These are phyloP conservation scores for Cryptosporidium viatorum DNA, from an alignment of 169 alveolate genomes.

Conservation along the genomic window DNA sequence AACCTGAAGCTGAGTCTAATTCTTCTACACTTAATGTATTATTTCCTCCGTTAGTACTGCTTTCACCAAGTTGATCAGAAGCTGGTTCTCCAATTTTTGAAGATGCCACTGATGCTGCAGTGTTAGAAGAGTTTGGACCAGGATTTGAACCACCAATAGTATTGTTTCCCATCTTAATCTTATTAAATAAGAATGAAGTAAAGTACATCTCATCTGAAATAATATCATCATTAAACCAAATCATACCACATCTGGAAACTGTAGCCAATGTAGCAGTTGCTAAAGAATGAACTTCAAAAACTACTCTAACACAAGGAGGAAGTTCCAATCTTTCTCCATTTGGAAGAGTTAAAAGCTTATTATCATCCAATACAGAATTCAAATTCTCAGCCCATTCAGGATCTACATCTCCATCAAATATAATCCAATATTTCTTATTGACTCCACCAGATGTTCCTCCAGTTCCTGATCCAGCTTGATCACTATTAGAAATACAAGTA, in stretches of 20 bases:
- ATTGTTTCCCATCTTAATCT: conserved; percentile 3
- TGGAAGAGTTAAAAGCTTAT: conserved; percentile 95
- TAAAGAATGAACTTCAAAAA: conserved; percentile 94
- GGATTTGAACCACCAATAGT: not conserved
- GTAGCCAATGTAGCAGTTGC: conserved; percentile 98
- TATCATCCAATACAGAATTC: conserved; percentile 98
- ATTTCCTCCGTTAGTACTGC: not conserved
- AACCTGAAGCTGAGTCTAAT: not conserved
- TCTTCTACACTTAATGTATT: not conserved
- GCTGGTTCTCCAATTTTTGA: not conserved
- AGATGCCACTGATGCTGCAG: not conserved
- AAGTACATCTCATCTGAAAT: conserved; percentile 88
- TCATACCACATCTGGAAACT: conserved; percentile 98
- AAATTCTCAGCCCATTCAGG: conserved; percentile 99
- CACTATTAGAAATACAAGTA: not conserved
- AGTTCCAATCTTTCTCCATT: conserved; percentile 97
- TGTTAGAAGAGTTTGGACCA: not conserved
- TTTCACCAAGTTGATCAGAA: not conserved
- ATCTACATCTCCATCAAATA: conserved; percentile 99
- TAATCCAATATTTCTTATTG: conserved; percentile 94
- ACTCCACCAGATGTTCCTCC: conserved; percentile 1
- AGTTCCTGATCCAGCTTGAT: conserved; percentile 44
- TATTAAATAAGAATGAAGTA: conserved; percentile 82
- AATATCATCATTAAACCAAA: conserved; percentile 95
- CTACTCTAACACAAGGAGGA: conserved; percentile 81